These are phyloP conservation scores for Clitopilus passeckerianus DNA, from an alignment of 768 basidiomycete genomes.

Conservation along the genomic window DNA sequence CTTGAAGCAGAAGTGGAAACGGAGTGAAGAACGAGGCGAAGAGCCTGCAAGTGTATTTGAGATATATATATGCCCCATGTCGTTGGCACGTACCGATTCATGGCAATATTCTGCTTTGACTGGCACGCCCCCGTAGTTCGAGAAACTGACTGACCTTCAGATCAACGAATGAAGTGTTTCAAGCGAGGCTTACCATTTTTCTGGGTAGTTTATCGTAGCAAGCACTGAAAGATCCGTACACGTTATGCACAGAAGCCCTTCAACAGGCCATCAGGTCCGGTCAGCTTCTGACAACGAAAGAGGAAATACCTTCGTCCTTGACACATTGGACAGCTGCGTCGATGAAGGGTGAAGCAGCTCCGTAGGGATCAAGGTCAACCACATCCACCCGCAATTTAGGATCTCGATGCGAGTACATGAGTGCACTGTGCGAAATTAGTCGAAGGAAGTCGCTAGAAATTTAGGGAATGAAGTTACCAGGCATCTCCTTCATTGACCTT, in stretches of 20 bases:
- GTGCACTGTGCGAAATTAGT: constrained; percentile 41
- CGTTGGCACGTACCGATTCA: constrained; percentile 61
- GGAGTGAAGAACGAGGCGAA: constrained; percentile 86
- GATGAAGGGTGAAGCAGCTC: constrained; percentile 94
- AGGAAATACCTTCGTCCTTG: constrained; percentile 74
- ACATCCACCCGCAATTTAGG: constrained; percentile 78
- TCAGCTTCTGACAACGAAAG: not conserved
- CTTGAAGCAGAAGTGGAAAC: constrained; percentile 84
- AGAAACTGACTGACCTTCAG: constrained; percentile 52
- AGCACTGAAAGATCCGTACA: constrained; percentile 95
- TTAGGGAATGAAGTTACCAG: constrained; percentile 47
- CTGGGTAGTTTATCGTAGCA: constrained; percentile 90
- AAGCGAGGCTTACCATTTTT: constrained; percentile 75
- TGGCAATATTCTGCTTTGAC: constrained; percentile 94
- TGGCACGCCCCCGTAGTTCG: constrained; percentile 92
- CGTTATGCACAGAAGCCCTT: constrained; percentile 90
- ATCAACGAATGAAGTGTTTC: not conserved
- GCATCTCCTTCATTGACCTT: constrained; percentile 91
- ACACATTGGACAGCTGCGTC: constrained; percentile 90
- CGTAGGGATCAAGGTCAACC: constrained; percentile 98
- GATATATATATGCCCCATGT: not conserved
- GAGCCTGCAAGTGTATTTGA: constrained; percentile 45
- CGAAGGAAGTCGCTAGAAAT: not conserved
- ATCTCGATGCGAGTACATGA: constrained; percentile 88
- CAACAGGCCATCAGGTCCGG: constrained; percentile 1